Evolutionary conservation across 2,329 filamentous ascomycete species (phyloP).

Genomic region (Rhinocladiella similis): DNA sequence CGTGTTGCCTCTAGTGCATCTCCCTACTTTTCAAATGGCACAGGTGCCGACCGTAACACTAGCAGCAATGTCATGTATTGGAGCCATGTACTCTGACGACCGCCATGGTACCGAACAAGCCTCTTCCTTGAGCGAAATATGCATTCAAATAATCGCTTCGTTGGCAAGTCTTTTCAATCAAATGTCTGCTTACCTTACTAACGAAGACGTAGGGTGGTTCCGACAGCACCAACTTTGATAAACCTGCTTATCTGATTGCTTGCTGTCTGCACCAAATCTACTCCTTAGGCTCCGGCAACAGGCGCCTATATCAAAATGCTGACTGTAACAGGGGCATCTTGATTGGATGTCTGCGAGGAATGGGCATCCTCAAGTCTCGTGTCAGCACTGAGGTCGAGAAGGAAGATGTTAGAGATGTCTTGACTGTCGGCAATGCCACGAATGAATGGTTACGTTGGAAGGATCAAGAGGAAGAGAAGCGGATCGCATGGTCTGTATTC

Average conservation of each 20-base stretch:
- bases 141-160: conserved; percentile 23
- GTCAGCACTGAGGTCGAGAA: conserved; percentile 19
- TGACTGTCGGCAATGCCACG: conserved; percentile 4
- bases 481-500: conserved; percentile 23
- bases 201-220: conserved; percentile 10
- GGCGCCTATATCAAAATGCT: conserved; percentile 21
- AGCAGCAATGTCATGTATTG: conserved; percentile 24
- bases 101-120: conserved; percentile 21
- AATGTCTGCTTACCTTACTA: neutral
- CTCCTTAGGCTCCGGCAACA: conserved; percentile 22
- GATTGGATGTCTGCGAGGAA: conserved; percentile 22
- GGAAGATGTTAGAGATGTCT: conserved; percentile 9
- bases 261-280: conserved; percentile 20
- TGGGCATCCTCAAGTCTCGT: conserved; percentile 20
- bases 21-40: conserved; percentile 20
- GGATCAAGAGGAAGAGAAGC: conserved; percentile 20
- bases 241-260: conserved; percentile 14
- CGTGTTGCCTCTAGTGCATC: conserved; percentile 21
- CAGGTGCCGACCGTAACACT: conserved; percentile 20
- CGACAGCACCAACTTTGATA: conserved; percentile 21
- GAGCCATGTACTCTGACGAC: conserved; percentile 23
- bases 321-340: conserved; percentile 21
- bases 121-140: conserved; percentile 21
- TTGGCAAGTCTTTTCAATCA: conserved; percentile 8
- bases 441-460: conserved; percentile 21